phyloP scores from a whole-genome alignment of 768 basidiomycete species.

The Auricularia sp. region DNA sequence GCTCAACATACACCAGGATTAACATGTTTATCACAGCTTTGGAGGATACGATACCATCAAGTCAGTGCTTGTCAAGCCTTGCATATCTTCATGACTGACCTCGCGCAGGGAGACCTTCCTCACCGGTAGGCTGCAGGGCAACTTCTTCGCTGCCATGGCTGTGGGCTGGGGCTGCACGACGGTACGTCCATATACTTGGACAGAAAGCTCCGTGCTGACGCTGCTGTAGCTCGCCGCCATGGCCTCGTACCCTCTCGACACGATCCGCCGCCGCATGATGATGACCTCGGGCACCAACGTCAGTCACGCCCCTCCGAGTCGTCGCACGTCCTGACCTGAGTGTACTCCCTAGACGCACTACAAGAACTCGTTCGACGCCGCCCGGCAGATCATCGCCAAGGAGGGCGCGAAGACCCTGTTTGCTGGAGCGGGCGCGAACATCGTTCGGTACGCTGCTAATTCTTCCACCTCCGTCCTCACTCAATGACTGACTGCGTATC shows the following conservation, averaged over 20 bases:
- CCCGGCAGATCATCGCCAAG: constrained; percentile 29
- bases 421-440: constrained; percentile 10
- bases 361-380: constrained; percentile 31
- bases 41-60: constrained; percentile 34
- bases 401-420: constrained; percentile 31
- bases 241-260: constrained; percentile 35
- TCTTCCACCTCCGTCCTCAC: background rate
- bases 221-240: constrained; percentile 25
- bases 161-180: constrained; percentile 35
- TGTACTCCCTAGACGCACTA: constrained; percentile 23
- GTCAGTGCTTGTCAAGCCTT: background rate
- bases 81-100: background rate
- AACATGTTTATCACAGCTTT: constrained; percentile 19
- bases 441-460: constrained; percentile 16
- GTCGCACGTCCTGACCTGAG: background rate
- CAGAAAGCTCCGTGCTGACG: background rate
- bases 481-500: background rate
- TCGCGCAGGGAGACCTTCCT: constrained; percentile 26
- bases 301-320: background rate
- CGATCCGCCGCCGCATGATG: constrained; percentile 39
- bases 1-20: too few species aligned
- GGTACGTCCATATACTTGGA: constrained; percentile 12
- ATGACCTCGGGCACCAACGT: constrained; percentile 34
- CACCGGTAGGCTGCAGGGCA: constrained; percentile 29
- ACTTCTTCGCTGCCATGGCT: constrained; percentile 32